Conservation (phyloP, 2,329 filamentous ascomycete species). For the Ascochyta clinopodiicola region DNA sequence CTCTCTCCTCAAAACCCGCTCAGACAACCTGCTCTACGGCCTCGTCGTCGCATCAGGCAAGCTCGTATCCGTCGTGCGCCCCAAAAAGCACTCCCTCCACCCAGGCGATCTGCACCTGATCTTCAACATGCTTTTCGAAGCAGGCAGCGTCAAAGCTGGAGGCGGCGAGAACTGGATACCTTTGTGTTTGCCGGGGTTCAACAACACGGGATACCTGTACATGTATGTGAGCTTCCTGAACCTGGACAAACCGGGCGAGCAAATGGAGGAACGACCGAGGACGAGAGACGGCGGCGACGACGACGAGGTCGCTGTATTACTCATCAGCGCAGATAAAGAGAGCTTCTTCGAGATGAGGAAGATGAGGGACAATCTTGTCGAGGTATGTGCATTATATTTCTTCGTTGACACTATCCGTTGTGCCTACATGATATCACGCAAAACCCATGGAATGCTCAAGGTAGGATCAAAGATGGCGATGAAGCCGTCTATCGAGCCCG, state of each 20-base stretch:
- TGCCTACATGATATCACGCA: neutral
- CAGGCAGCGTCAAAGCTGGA: conserved; percentile 86
- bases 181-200: conserved; percentile 93
- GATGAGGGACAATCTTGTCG: conserved; percentile 67
- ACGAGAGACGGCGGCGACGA: conserved; percentile 61
- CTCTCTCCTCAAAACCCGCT: conserved; percentile 78
- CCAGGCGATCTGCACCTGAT: conserved; percentile 94
- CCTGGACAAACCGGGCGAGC: conserved; percentile 56
- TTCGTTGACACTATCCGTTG: neutral
- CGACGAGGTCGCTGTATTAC: conserved; percentile 82
- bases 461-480: neutral
- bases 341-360: conserved; percentile 88
- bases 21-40: conserved; percentile 84
- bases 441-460: neutral
- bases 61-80: conserved; percentile 92
- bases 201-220: conserved; percentile 94
- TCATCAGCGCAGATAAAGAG: conserved; percentile 93
- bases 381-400: conserved; percentile 50
- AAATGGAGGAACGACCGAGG: conserved; percentile 49
- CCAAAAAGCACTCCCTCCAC: conserved; percentile 92
- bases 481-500: neutral
- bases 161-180: conserved; percentile 99
- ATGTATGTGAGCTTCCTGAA: conserved; percentile 99
- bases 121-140: conserved; percentile 99
- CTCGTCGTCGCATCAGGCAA: conserved; percentile 90